phyloP scores from a whole-genome alignment of 768 basidiomycete species.

The Rhodotorula diobovata region DNA sequence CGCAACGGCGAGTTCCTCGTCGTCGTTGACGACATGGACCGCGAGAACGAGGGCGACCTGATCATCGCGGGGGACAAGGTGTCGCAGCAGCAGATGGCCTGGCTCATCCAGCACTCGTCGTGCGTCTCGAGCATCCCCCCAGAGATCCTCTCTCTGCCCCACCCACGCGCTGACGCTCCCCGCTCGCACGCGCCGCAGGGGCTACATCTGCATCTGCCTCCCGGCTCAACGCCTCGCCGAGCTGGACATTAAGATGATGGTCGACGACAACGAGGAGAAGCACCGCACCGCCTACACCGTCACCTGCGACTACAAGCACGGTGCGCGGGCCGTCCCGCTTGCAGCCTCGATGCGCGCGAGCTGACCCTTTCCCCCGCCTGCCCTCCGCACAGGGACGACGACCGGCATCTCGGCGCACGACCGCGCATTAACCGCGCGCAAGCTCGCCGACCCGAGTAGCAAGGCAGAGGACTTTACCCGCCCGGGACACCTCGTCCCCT shows the following conservation, averaged over 20 bases:
- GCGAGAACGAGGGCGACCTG: conserved; percentile 97
- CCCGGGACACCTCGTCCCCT: conserved; percentile 91
- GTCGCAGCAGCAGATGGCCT: conserved; percentile 94
- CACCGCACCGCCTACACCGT: conserved; percentile 92
- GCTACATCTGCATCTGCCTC: conserved; percentile 86
- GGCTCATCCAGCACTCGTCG: conserved; percentile 97
- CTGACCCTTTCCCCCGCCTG: neutral
- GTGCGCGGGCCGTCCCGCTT: conserved; percentile 50
- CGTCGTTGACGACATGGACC: conserved; percentile 91
- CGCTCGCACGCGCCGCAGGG: conserved; percentile 53
- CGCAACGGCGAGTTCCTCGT: conserved; percentile 81
- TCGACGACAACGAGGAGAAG: conserved; percentile 79
- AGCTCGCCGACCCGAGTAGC: conserved; percentile 60
- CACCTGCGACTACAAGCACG: conserved; percentile 87
- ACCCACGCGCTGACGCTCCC: no score
- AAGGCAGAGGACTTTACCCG: conserved; percentile 70
- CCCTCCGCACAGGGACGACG: conserved; percentile 61
- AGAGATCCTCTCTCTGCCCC: neutral
- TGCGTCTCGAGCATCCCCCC: no score
- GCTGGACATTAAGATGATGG: conserved; percentile 88
- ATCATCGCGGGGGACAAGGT: conserved; percentile 78
- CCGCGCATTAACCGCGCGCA: conserved; percentile 77
- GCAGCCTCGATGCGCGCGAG: neutral
- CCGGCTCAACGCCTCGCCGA: conserved; percentile 68
- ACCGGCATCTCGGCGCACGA: conserved; percentile 98